Evolutionary conservation across 176 grass and related monocot genomes (phyloP).

Genomic region (Zoysia pacifica): DNA sequence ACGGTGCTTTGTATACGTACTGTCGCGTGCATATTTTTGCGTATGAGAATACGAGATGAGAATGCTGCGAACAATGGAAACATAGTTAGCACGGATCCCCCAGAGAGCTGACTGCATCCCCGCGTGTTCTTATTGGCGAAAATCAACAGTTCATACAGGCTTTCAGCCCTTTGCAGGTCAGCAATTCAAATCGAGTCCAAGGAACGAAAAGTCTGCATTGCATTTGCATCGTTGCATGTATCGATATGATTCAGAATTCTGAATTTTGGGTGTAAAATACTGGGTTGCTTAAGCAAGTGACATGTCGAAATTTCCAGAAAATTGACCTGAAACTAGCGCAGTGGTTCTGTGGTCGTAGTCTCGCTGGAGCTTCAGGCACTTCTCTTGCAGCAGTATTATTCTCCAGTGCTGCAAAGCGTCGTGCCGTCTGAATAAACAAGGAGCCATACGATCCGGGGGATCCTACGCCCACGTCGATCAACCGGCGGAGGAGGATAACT

Average conservation of each 20-base stretch:
- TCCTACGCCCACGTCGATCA: background rate
- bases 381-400: background rate
- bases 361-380: background rate
- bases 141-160: conserved; percentile 13
- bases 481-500: background rate
- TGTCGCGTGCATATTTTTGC: background rate
- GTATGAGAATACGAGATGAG: background rate
- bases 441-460: background rate
- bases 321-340: background rate
- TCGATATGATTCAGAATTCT: conserved; percentile 26
- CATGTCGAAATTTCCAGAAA: background rate
- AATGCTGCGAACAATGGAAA: background rate
- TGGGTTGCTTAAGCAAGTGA: background rate
- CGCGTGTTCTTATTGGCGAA: background rate
- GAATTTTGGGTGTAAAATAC: background rate
- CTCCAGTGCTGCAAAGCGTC: background rate
- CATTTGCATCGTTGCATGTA: too few species aligned
- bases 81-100: background rate
- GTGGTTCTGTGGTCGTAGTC: background rate
- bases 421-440: conserved; percentile 39
- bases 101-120: background rate
- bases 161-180: background rate
- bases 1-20: background rate
- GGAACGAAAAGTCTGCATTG: background rate
- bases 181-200: background rate